Evolutionary conservation across 2,329 filamentous ascomycete species (phyloP).

Genomic region (Ceratocystis cacaofunesta): DNA sequence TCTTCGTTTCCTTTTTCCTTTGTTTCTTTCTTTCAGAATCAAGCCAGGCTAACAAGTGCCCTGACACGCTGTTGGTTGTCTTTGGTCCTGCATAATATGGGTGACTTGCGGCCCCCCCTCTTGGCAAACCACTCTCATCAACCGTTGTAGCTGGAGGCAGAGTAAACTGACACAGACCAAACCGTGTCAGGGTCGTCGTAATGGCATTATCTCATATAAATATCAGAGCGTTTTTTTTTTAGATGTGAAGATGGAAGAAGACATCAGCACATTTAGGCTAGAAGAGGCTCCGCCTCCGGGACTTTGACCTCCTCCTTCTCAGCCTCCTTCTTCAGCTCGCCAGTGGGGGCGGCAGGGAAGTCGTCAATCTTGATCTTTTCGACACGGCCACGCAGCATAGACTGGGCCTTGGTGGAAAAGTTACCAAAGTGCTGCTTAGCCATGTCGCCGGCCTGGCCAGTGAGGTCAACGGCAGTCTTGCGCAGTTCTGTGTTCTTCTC

Average conservation of each 20-base stretch:
- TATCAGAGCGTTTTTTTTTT: neutral
- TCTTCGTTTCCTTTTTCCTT: neutral
- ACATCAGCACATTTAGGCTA: slow-evolving; percentile 3
- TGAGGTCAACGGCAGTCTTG: slow-evolving; percentile 47
- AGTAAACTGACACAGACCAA: neutral
- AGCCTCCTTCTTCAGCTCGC: slow-evolving; percentile 23
- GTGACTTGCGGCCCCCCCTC: no score
- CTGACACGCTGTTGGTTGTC: neutral
- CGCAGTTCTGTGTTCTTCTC: slow-evolving; percentile 50
- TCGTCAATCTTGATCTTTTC: slow-evolving; percentile 28
- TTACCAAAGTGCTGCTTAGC: slow-evolving; percentile 55
- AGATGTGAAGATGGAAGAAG: neutral
- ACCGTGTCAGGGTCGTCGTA: neutral
- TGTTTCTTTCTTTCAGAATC: neutral
- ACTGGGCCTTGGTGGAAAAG: slow-evolving; percentile 53
- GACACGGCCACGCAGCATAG: slow-evolving; percentile 40
- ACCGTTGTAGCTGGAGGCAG: neutral
- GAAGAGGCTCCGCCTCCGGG: slow-evolving; percentile 9
- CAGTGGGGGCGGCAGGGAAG: slow-evolving; percentile 27
- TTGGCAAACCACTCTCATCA: neutral
- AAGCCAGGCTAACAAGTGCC: neutral
- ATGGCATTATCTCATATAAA: neutral
- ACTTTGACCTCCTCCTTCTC: slow-evolving; percentile 4
- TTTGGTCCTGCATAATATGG: neutral
- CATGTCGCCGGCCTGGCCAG: slow-evolving; percentile 44